A percentile compares a stretch with the other conserved stretches of the same genome.
These are phyloP conservation scores for Bocquillonia castaneifolia DNA, from an alignment of 441 rosid species.

Conservation along the genomic window DNA sequence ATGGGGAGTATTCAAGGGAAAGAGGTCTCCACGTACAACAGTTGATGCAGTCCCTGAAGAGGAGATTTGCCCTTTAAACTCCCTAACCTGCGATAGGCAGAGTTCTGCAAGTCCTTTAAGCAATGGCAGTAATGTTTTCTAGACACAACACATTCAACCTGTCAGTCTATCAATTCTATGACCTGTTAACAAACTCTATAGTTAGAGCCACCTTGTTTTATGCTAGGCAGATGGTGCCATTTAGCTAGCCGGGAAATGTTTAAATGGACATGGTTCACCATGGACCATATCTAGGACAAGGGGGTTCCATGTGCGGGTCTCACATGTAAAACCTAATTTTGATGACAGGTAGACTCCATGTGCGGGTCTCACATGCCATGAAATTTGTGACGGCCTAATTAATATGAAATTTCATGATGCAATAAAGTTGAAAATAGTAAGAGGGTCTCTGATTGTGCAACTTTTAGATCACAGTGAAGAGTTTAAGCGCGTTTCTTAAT, in stretches of 20 bases:
- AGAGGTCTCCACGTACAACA: constrained; percentile 21
- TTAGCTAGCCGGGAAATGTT: too few species aligned
- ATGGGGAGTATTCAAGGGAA: constrained; percentile 68
- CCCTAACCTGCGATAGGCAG: background rate
- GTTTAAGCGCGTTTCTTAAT: background rate
- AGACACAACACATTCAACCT: background rate
- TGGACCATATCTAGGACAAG: too few species aligned
- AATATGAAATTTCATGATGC: background rate
- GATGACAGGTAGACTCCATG: too few species aligned
- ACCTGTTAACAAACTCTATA: background rate
- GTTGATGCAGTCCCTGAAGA: constrained; percentile 5
- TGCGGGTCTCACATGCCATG: too few species aligned
- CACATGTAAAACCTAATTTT: too few species aligned
- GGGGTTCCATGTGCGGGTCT: too few species aligned
- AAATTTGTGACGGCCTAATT: too few species aligned
- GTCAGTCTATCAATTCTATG: background rate
- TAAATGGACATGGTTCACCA: too few species aligned
- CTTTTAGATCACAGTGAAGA: background rate
- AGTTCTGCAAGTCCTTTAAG: constrained; percentile 32
- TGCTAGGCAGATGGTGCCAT: background rate
- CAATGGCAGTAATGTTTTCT: constrained; percentile 22
- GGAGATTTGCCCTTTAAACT: constrained; percentile 10
- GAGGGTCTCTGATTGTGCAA: background rate
- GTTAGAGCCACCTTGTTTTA: background rate
- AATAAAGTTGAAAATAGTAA: background rate